Conservation (phyloP, 1,284 basidiomycete genomes). For the Singerocomus inundabilis region DNA sequence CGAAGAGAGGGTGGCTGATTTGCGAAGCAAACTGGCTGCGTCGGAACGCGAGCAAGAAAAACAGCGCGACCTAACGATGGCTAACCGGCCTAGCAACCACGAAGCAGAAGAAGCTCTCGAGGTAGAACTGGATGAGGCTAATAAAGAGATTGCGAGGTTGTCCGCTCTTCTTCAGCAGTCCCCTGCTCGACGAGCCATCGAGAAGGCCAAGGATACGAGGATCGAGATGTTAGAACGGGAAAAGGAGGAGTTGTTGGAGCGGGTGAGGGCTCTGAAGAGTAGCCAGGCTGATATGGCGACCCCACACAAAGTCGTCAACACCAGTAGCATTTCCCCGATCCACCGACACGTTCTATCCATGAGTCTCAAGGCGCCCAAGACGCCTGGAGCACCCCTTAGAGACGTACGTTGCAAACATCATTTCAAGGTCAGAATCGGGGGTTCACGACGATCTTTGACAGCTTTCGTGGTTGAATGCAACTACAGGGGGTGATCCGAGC, state of each 20-base stretch:
- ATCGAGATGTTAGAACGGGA: conserved; percentile 75
- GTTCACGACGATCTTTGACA: conserved; percentile 29
- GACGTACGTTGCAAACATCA: conserved; percentile 52
- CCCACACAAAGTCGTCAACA: conserved; percentile 52
- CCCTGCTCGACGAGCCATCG: conserved; percentile 71
- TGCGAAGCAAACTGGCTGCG: conserved; percentile 51
- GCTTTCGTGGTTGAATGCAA: conserved; percentile 72
- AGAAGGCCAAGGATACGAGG: conserved; percentile 68
- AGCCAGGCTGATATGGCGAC: conserved; percentile 50
- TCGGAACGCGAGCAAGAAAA: conserved; percentile 61
- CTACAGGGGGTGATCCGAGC: conserved; percentile 45
- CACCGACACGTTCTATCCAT: conserved; percentile 68
- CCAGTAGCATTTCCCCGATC: conserved; percentile 65
- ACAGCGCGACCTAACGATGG: conserved; percentile 39
- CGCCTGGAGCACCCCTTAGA: conserved; percentile 71
- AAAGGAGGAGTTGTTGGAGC: conserved; percentile 69
- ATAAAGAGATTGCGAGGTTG: conserved; percentile 77
- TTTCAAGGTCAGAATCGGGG: neutral
- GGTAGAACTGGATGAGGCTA: conserved; percentile 75
- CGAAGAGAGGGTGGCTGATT: conserved; percentile 49
- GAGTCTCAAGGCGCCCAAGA: conserved; percentile 66
- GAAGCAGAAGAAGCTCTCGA: conserved; percentile 67
- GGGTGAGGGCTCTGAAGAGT: conserved; percentile 56
- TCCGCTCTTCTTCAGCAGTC: conserved; percentile 68
- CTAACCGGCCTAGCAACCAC: conserved; percentile 40